phyloP scores from a whole-genome alignment of 2,329 filamentous ascomycete species.

The Phoma sp. region DNA sequence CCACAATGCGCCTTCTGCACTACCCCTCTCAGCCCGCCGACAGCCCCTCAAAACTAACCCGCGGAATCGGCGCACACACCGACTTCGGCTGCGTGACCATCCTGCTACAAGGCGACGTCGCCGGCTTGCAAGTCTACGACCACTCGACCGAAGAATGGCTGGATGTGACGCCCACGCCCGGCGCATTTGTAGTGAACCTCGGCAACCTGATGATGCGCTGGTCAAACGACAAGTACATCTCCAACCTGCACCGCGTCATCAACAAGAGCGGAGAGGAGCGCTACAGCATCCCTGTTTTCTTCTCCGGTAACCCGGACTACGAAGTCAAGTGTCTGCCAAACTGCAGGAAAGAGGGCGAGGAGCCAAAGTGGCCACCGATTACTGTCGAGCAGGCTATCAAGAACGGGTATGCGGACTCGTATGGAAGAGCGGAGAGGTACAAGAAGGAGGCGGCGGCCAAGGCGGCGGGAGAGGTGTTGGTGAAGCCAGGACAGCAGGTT shows the following conservation, averaged over 20 bases:
- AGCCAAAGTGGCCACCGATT: constrained; percentile 50
- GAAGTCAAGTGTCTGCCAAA: constrained; percentile 53
- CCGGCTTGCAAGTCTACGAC: constrained; percentile 81
- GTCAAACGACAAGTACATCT: constrained; percentile 53
- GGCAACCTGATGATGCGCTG: constrained; percentile 60
- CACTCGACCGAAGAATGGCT: constrained; percentile 72
- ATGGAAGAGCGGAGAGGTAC: constrained; percentile 51
- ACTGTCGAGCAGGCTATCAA: constrained; percentile 52
- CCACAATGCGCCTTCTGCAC: constrained; percentile 53
- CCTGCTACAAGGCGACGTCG: constrained; percentile 51
- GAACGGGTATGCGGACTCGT: constrained; percentile 52
- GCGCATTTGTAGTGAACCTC: constrained; percentile 84
- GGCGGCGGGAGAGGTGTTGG: constrained; percentile 6
- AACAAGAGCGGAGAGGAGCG: constrained; percentile 49
- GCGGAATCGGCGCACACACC: constrained; percentile 53
- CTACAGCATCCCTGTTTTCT: constrained; percentile 47
- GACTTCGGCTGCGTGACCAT: constrained; percentile 54
- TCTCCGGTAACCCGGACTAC: constrained; percentile 54
- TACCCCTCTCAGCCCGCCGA: constrained; percentile 49
- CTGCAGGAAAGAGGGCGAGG: constrained; percentile 46
- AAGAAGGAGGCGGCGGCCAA: constrained; percentile 46
- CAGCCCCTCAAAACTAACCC: constrained; percentile 35
- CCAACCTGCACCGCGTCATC: constrained; percentile 52
- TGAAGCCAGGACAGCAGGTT: constrained; percentile 19
- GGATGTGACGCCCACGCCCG: constrained; percentile 75